Evolutionary conservation across 495 filamentous ascomycete genomes (phyloP).

Genomic region (Neurospora sp.): DNA sequence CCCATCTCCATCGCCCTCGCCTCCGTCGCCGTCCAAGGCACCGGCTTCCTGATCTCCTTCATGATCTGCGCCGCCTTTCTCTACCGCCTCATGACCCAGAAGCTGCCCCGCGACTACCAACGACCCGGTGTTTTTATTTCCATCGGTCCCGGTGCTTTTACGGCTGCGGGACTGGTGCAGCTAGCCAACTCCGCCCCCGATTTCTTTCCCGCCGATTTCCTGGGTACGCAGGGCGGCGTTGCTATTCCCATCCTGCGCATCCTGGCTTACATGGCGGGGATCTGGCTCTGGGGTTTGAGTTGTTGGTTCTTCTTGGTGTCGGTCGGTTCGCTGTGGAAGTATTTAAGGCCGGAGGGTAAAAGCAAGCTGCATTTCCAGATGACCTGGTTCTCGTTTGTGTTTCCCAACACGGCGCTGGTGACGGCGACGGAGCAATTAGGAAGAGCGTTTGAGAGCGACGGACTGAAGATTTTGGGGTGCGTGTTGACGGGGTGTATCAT

Average conservation of each 20-base stretch:
- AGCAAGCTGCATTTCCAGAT: slow-evolving; percentile 64
- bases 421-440: slow-evolving; percentile 68
- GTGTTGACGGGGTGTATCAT: slow-evolving; percentile 52
- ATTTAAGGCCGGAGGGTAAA: slow-evolving; percentile 39
- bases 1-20: slow-evolving; percentile 58
- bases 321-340: slow-evolving; percentile 66
- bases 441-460: slow-evolving; percentile 47
- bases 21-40: slow-evolving; percentile 66
- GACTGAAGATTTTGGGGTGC: slow-evolving; percentile 59
- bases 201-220: slow-evolving; percentile 31
- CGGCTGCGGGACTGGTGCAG: slow-evolving; percentile 53
- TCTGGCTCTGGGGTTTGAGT: slow-evolving; percentile 82
- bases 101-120: slow-evolving; percentile 64
- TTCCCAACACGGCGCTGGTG: slow-evolving; percentile 69
- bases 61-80: slow-evolving; percentile 84
- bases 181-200: slow-evolving; percentile 29
- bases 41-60: slow-evolving; percentile 73
- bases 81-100: slow-evolving; percentile 86
- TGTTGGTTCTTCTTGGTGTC: slow-evolving; percentile 81
- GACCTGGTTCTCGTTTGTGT: slow-evolving; percentile 84
- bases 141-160: slow-evolving; percentile 73
- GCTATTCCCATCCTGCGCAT: slow-evolving; percentile 30
- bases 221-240: slow-evolving; percentile 18
- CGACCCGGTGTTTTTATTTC: slow-evolving; percentile 78
- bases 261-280: slow-evolving; percentile 36